These are phyloP conservation scores for Entomortierella chlamydospora DNA, from an alignment of 192 early-diverging fungal species.

Conservation along the genomic window DNA sequence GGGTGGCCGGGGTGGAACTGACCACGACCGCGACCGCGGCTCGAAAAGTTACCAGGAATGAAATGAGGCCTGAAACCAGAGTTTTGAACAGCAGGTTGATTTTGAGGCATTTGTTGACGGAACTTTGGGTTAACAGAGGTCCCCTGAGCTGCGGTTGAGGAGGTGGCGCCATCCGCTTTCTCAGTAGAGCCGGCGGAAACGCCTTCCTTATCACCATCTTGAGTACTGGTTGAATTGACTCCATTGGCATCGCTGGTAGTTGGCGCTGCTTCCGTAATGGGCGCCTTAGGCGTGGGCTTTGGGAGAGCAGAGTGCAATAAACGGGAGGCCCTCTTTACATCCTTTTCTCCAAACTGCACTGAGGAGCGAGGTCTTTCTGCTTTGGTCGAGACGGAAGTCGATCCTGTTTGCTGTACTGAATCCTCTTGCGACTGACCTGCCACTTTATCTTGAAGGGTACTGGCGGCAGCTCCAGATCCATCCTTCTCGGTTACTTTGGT, in stretches of 20 bases:
- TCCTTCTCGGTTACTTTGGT: not conserved
- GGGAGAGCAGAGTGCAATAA: slow-evolving; percentile 46
- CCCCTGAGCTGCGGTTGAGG: not conserved
- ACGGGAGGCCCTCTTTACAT: slow-evolving; percentile 45
- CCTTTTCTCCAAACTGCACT: slow-evolving; percentile 49
- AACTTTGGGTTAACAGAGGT: slow-evolving; percentile 19
- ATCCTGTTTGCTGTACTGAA: not conserved
- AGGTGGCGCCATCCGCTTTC: not conserved
- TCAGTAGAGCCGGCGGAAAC: slow-evolving; percentile 1
- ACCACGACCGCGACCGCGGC: slow-evolving; percentile 49
- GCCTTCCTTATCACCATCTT: not conserved
- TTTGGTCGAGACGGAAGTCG: slow-evolving; percentile 1
- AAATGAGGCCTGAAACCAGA: slow-evolving; percentile 35
- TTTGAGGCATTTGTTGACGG: slow-evolving; percentile 47
- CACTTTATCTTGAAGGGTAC: not conserved
- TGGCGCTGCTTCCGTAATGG: not conserved
- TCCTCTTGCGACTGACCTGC: slow-evolving; percentile 3
- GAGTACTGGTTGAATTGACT: not conserved
- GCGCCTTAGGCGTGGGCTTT: slow-evolving; percentile 29
- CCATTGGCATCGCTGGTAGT: slow-evolving; percentile 3
- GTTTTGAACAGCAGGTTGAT: slow-evolving; percentile 24
- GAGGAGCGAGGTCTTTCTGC: slow-evolving; percentile 42
- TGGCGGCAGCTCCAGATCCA: not conserved
- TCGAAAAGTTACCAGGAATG: slow-evolving; percentile 50
- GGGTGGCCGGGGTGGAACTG: slow-evolving; percentile 42